These are phyloP conservation scores for Cyclostephanos invisitatus DNA, from an alignment of 108 stramenopile genomes.

Conservation along the genomic window DNA sequence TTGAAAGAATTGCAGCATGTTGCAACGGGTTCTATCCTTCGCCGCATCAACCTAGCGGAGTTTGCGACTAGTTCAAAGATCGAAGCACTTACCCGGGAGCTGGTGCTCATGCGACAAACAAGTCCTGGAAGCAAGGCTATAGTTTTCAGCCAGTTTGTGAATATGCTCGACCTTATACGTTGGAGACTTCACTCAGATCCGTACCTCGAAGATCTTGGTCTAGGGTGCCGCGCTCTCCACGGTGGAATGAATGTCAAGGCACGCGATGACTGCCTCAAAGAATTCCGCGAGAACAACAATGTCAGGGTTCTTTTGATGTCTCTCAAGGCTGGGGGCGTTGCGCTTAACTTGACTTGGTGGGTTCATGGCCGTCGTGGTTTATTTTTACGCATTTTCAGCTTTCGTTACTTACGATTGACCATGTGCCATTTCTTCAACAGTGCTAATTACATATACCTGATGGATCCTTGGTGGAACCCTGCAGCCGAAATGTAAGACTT, in stretches of 20 bases:
- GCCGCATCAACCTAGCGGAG: slow-evolving; percentile 91
- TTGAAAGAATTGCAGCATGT: slow-evolving; percentile 79
- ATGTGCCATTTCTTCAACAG: not conserved
- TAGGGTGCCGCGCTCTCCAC: slow-evolving; percentile 80
- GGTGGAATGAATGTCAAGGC: slow-evolving; percentile 94
- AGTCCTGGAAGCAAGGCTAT: slow-evolving; percentile 96
- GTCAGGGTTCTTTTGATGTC: slow-evolving; percentile 93
- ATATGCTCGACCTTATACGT: slow-evolving; percentile 95
- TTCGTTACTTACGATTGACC: not conserved
- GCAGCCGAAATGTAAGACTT: slow-evolving; percentile 78
- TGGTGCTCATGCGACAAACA: slow-evolving; percentile 82
- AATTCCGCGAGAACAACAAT: slow-evolving; percentile 83
- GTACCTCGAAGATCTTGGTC: slow-evolving; percentile 71
- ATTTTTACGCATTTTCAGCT: not conserved
- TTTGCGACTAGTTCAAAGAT: slow-evolving; percentile 96
- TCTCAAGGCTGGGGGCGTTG: slow-evolving; percentile 97
- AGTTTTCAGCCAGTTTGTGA: slow-evolving; percentile 97
- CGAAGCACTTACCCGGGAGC: slow-evolving; percentile 92
- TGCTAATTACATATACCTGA: slow-evolving; percentile 90
- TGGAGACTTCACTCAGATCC: slow-evolving; percentile 92
- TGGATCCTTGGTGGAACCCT: slow-evolving; percentile 92
- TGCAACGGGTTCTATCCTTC: slow-evolving; percentile 81
- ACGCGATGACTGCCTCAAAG: slow-evolving; percentile 80
- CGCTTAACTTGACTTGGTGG: slow-evolving; percentile 88
- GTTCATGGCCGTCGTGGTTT: not conserved